Base-by-base conservation (phyloP, 495 filamentous ascomycete species). In the Daldinia bambusicola region DNA sequence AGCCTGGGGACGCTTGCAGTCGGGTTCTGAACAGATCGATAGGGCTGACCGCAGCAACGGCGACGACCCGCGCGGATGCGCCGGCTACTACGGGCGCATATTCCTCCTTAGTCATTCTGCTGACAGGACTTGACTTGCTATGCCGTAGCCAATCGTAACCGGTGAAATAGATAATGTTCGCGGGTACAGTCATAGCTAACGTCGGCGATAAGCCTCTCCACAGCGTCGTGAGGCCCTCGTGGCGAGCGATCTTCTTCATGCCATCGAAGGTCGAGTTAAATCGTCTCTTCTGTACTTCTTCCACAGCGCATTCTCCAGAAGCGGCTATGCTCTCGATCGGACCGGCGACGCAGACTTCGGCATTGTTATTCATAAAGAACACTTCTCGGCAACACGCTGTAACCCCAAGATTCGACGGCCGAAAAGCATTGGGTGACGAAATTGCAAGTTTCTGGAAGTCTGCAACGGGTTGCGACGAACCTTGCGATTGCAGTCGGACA, bases 111-210 rank as follows among this genome's bases (percentile, higher is more conserved):
- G 93, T 74, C 30, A 82, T 56, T 34, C 81, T 82, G 53, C 84
- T 83, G 66, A 97, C 85, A 0, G 92, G 94, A 60, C 90, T 93
- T 40, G 79, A 77, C 1, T 84, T 81, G 74, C 91, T 91, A 22
- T 81, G 89, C 13, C 95, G 90, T 66, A 99, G 80, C 89, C 92
- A 95, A 74, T 99, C 95, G 78, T 99, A 99, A n/a, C 95, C 95
- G 36, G 95, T 95, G 74, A 98, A 97, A 80, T 99, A 99, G 66
- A 99, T 98, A 67, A 99, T 94, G 79, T 99, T 99, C 38, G 88
- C 93, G 0, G 95, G 95, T 34, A 99, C 88, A 2, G 95, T 90
- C 95, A 99, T 99, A 72, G 92, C 86, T 45, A 99, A 80, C 1
- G 96, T 99, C 9, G 96, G 93, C 18, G 91, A 94, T 2, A 99